A percentile compares a stretch with the other conserved stretches of the same genome.
phyloP scores from a whole-genome alignment of 345 rosid species.

The Ceriops tagal region DNA sequence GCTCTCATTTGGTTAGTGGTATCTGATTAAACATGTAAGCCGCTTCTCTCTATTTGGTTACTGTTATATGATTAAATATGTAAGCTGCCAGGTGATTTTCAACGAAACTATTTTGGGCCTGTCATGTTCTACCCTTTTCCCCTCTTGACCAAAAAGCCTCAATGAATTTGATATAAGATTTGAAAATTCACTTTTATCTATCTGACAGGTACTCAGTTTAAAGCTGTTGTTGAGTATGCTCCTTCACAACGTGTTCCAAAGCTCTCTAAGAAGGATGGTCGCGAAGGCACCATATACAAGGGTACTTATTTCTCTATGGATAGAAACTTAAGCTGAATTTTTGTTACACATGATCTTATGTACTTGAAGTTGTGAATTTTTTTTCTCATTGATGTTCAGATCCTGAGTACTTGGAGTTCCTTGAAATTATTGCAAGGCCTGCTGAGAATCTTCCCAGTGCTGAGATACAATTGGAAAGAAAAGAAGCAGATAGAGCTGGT shows the following conservation, averaged over 20 bases:
- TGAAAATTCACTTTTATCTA: background rate
- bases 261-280: slow-evolving; percentile 57
- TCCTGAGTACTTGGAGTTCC: slow-evolving; percentile 76
- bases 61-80: too few relatives aligned
- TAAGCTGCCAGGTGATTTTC: too few relatives aligned
- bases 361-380: background rate
- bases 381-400: slow-evolving; percentile 43
- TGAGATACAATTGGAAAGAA: slow-evolving; percentile 66
- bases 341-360: slow-evolving; percentile 10
- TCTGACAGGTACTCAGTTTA: slow-evolving; percentile 57
- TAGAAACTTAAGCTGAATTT: background rate
- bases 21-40: too few relatives aligned
- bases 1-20: too few relatives aligned
- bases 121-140: background rate
- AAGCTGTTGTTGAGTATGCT: slow-evolving; percentile 65
- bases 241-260: slow-evolving; percentile 67
- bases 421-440: slow-evolving; percentile 63
- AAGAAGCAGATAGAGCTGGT: slow-evolving; percentile 71
- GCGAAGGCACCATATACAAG: slow-evolving; percentile 58
- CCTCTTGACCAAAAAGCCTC: background rate
- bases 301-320: slow-evolving; percentile 33
- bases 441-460: slow-evolving; percentile 78
- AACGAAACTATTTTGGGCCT: too few relatives aligned
- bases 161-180: background rate
- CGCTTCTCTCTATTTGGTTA: too few relatives aligned